A percentile compares a stretch with the other conserved stretches of the same genome.
Evolutionary conservation across 208 protist genomes (phyloP).

Genomic region (Hexamita inflata): DNA sequence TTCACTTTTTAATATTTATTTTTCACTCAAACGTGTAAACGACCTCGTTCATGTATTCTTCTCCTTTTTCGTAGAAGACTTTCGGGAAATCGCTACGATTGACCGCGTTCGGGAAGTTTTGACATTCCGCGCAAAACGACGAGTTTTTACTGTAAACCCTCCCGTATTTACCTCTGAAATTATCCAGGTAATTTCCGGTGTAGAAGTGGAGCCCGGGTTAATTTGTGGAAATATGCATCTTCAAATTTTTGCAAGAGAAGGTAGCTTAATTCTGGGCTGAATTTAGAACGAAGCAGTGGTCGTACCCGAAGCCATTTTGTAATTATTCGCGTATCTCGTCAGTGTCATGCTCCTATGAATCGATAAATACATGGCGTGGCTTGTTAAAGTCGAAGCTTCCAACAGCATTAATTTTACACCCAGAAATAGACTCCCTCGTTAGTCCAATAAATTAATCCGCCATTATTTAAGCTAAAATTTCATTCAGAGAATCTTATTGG

Average conservation of each 20-base stretch:
- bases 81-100: background rate
- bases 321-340: background rate
- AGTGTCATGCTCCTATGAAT: background rate
- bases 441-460: no score
- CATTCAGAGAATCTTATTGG: no score
- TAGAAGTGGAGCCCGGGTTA: background rate
- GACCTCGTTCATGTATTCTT: background rate
- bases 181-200: background rate
- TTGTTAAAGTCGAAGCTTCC: no score
- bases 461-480: no score
- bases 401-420: no score
- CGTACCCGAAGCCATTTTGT: background rate
- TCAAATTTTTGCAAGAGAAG: background rate
- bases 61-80: background rate
- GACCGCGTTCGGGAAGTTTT: background rate
- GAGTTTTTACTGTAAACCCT: background rate
- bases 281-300: background rate
- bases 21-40: background rate
- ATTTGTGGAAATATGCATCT: background rate
- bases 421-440: no score
- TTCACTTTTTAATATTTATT: no score
- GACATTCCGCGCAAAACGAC: background rate
- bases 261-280: background rate
- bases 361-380: background rate
- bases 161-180: background rate